Conservation (phyloP, 352 stramenopile genomes). For the Globisporangium irregulare region DNA sequence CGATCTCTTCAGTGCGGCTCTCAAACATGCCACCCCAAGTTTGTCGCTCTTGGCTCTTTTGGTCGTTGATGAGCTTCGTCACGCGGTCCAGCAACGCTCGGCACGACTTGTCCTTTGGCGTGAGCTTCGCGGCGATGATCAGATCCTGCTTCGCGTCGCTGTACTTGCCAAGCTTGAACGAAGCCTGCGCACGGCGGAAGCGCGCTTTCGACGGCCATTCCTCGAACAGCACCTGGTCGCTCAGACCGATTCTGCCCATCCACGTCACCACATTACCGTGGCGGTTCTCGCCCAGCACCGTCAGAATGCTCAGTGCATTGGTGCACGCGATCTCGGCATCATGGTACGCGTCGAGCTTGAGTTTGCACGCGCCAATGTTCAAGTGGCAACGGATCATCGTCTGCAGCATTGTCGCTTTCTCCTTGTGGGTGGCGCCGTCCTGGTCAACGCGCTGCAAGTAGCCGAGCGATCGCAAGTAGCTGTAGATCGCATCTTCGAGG, state of each 20-base stretch:
- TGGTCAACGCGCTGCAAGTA: slow-evolving; percentile 80
- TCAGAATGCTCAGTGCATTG: slow-evolving; percentile 80
- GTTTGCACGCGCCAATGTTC: slow-evolving; percentile 83
- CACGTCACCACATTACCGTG: slow-evolving; percentile 78
- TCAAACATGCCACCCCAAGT: slow-evolving; percentile 81
- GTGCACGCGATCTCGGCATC: slow-evolving; percentile 81
- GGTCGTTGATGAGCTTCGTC: slow-evolving; percentile 63
- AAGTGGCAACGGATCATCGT: slow-evolving; percentile 89
- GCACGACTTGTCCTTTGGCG: slow-evolving; percentile 80
- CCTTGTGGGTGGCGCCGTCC: slow-evolving; percentile 74
- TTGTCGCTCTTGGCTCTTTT: slow-evolving; percentile 77
- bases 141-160: slow-evolving; percentile 75
- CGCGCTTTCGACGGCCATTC: slow-evolving; percentile 85
- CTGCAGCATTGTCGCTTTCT: slow-evolving; percentile 84
- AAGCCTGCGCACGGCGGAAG: slow-evolving; percentile 79
- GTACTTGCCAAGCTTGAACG: slow-evolving; percentile 72
- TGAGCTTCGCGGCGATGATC: slow-evolving; percentile 72
- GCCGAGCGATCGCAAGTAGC: slow-evolving; percentile 63
- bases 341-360: slow-evolving; percentile 60
- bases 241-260: slow-evolving; percentile 79
- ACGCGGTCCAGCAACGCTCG: slow-evolving; percentile 71
- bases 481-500: slow-evolving; percentile 69
- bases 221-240: slow-evolving; percentile 77
- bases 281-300: slow-evolving; percentile 70
- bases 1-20: slow-evolving; percentile 22